A percentile compares a stretch with the other conserved stretches of the same genome.
phyloP scores from a whole-genome alignment of 2,329 filamentous ascomycete species.

The Fusarium phyllophilum region DNA sequence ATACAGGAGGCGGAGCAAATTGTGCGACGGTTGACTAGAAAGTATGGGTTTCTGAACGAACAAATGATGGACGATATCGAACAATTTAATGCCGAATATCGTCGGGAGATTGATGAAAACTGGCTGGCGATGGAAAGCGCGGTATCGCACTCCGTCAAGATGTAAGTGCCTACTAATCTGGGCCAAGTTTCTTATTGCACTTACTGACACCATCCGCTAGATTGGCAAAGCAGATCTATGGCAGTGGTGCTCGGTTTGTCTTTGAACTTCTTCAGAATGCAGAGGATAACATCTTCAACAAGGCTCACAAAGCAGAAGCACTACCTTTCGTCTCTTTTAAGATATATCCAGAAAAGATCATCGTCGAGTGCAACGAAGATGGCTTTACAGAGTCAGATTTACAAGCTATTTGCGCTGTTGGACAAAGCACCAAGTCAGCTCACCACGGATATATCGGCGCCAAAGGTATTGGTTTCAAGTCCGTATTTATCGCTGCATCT shows the following conservation, averaged over 20 bases:
- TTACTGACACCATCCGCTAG: neutral
- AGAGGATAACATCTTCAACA: neutral
- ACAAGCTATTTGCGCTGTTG: neutral
- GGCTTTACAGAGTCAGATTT: neutral
- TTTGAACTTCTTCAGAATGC: neutral
- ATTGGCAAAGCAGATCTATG: neutral
- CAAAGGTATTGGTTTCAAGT: neutral
- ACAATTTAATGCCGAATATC: neutral
- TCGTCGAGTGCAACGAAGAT: neutral
- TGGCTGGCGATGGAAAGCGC: neutral
- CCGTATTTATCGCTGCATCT: constrained; percentile 8
- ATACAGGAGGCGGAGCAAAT: neutral
- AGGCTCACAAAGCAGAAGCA: rapidly evolving
- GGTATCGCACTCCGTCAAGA: neutral
- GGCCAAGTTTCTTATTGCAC: neutral
- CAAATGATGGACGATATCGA: neutral
- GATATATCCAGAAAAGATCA: neutral
- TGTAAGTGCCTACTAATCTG: neutral
- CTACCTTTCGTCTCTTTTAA: neutral
- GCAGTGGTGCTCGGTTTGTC: neutral
- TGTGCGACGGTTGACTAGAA: neutral
- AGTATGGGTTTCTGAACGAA: neutral
- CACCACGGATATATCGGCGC: neutral
- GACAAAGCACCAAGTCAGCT: neutral
- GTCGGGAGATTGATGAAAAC: neutral